Base-by-base conservation (phyloP, 2,329 filamentous ascomycete species). In the Fusarium avenaceum region DNA sequence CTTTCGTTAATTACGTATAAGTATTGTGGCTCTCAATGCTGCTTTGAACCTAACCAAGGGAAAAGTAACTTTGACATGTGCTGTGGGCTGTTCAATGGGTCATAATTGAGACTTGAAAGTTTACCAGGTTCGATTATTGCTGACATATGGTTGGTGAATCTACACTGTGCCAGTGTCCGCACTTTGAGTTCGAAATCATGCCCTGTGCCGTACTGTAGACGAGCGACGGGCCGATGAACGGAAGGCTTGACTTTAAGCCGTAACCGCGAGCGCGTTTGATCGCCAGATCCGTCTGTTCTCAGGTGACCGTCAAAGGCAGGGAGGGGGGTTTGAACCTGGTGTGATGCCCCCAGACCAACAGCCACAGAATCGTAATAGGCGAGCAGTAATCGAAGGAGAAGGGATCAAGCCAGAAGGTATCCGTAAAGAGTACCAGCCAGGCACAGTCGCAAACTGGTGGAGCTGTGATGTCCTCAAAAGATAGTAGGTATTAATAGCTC, bases 151-250 rank as follows among this genome's bases (percentile, higher is more conserved):
- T 19, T n/a, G 35, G 4, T n/a, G 35, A 19, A 17, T 38, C n/a
- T 8, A 14, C n/a, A 48, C 26, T 14, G 20, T 57, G 43, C 38
- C 19, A 38, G 35, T 56, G 51, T 22, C 61, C 45, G 58, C 46
- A 43, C 59, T 51, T 51, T 35, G 32, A 30, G 35, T 38, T 38
- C 35, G 35, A 38, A 20, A 54, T 24, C 40, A 53, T 53, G 49
- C 24, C 38, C 53, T 48, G 26, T 28, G 26, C 26, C 26, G 26
- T 28, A 11, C 26, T 28, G 33, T 39, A 62, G 52, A 51, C 42
- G 43, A 68, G 32, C 52, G 53, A 60, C 65, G 65, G 66, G 44
- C 62, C 65, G 56, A 58, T 69, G 65, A 69, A 67, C 69, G 65
- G 45, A 53, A 63, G 55, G 55, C 51, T 66, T 69, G 65, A 62